Percentiles rank a stretch among this genome's conserved stretches.
Conservation (phyloP, 371 early-diverging fungal genomes). For the Mortierella sp. region DNA sequence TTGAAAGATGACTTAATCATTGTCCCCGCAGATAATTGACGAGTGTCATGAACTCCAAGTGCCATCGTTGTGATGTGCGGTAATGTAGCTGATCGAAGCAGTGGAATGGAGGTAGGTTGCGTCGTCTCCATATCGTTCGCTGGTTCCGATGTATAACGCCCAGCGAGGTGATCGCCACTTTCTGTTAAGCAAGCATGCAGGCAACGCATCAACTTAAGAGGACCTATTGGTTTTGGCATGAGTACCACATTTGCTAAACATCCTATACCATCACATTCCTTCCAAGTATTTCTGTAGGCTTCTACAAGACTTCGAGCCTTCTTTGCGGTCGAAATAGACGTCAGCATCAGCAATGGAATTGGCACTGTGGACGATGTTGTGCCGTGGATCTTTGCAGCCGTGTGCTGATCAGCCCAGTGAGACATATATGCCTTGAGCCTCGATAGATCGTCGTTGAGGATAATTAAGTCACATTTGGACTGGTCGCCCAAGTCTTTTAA, state of each 20-base stretch:
- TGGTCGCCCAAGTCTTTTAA: constrained; percentile 21
- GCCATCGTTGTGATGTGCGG: constrained; percentile 27
- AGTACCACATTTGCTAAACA: constrained; percentile 22
- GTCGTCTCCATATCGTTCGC: neutral
- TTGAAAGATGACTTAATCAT: constrained; percentile 21
- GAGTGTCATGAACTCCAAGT: constrained; percentile 11
- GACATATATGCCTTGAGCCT: constrained; percentile 27
- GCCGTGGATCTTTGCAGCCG: neutral
- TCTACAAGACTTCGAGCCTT: constrained; percentile 27
- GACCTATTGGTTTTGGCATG: constrained; percentile 41
- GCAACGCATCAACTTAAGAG: constrained; percentile 32
- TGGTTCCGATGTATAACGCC: neutral
- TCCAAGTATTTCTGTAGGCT: constrained; percentile 14
- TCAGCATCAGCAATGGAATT: constrained; percentile 34
- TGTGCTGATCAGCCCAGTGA: constrained; percentile 19
- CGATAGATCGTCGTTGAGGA: constrained; percentile 38
- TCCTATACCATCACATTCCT: neutral
- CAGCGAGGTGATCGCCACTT: neutral
- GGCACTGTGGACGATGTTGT: neutral
- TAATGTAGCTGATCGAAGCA: constrained; percentile 19
- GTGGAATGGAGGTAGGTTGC: neutral
- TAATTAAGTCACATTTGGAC: constrained; percentile 26
- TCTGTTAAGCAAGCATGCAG: constrained; percentile 26
- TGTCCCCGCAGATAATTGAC: constrained; percentile 21
- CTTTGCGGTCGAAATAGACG: constrained; percentile 20